These are phyloP conservation scores for Penicillium robsamsonii DNA, from an alignment of 495 filamentous ascomycete species.

Conservation along the genomic window DNA sequence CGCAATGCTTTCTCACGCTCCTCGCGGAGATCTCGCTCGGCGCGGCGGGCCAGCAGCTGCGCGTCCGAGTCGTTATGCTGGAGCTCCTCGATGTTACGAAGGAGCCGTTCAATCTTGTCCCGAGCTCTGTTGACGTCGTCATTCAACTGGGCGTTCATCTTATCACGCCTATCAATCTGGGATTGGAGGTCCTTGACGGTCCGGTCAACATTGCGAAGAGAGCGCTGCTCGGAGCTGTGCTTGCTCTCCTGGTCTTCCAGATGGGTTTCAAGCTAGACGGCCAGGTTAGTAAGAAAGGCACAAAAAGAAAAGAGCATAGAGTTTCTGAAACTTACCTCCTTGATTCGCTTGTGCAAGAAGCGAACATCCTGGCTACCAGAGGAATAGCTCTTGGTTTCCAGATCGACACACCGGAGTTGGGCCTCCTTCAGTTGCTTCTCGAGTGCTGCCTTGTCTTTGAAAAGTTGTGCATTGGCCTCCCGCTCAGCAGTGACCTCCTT, in stretches of 20 bases:
- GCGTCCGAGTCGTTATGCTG: conserved; percentile 79
- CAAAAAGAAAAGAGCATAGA: background rate
- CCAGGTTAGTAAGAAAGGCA: conserved; percentile 18
- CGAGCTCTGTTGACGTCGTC: conserved; percentile 81
- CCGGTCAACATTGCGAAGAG: conserved; percentile 89
- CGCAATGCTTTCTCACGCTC: conserved; percentile 79
- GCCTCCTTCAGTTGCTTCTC: conserved; percentile 92
- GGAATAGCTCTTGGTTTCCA: conserved; percentile 96
- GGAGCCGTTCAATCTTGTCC: conserved; percentile 84
- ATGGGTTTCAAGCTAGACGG: conserved; percentile 76
- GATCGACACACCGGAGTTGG: conserved; percentile 83
- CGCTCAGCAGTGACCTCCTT: conserved; percentile 92
- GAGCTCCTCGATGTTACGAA: conserved; percentile 88
- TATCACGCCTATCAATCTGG: conserved; percentile 90
- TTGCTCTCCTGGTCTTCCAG: conserved; percentile 81
- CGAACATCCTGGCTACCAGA: conserved; percentile 91
- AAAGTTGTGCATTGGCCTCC: conserved; percentile 75
- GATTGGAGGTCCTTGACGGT: conserved; percentile 90
- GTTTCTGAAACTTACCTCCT: conserved; percentile 67
- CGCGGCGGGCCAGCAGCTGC: conserved; percentile 74
- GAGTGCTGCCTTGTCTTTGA: conserved; percentile 87
- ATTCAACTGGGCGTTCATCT: conserved; percentile 70
- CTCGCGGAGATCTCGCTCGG: conserved; percentile 86
- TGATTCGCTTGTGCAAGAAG: conserved; percentile 90
- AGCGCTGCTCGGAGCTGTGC: conserved; percentile 75